Evolutionary conservation across 371 early-diverging fungal genomes (phyloP), one percentile per base, ranked within the genome.

Genomic region (Mucor ambiguus): DNA sequence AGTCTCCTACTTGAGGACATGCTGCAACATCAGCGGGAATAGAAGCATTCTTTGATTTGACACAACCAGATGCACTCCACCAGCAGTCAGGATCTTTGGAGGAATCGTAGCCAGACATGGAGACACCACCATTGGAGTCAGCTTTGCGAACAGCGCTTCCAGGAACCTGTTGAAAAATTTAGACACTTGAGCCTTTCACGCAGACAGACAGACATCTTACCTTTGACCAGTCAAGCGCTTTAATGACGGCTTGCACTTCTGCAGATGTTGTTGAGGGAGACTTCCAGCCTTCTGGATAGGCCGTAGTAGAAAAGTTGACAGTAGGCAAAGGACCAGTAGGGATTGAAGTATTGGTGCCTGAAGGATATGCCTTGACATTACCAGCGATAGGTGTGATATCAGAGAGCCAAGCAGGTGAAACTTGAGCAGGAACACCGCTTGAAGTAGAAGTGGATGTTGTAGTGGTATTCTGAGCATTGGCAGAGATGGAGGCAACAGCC

Each of bases 211-310:
- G n/a, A 9, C 22, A 5, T 1, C 5, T 52, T 5, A 80, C 81
- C n/a, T 68, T 57, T 22, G 41, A 20, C 83, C 83, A 83, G 49
- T 83, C 76, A 54, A 83, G 77, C 12, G 81, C 67, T 29, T 64
- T 63, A 20, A 79, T 68, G 7, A 68, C 81, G 30, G 79, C 76
- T 32, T 70, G 56, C 12, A 83, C 73, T 69, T 80, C 81, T 28
- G 77, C 54, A 33, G 69, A 67, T 30, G 63, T 61, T 3, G 76
- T 73, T 26, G 71, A 52, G 24, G 83, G 78, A 1, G 66, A 44
- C 35, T 59, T 68, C 83, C 83, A 83, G 18, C 70, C 62, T 54
- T 66, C 65, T 35, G 83, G 83, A 30, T 83, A 83, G 10, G 63
- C 76, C 68, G 67, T 48, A 28, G 43, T 24, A 32, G 56, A 29